phyloP scores from a whole-genome alignment of 768 basidiomycete species.

The Pulveroboletus sp. region DNA sequence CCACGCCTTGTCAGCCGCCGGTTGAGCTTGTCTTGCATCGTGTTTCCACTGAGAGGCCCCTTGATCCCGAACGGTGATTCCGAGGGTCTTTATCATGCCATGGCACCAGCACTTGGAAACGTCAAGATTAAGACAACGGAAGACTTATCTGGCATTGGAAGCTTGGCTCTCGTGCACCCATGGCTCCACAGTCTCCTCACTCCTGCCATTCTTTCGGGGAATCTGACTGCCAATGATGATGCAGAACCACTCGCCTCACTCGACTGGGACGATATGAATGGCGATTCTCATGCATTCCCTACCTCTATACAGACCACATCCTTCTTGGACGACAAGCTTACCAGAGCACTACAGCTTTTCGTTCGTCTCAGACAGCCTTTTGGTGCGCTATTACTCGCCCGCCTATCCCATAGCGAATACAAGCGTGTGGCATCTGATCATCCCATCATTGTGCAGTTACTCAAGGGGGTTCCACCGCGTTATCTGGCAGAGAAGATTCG shows the following conservation, averaged over 20 bases:
- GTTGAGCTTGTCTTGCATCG: neutral
- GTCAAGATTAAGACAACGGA: neutral
- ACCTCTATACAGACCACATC: neutral
- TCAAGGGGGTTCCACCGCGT: neutral
- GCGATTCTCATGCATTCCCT: neutral
- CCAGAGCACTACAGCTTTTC: too few species aligned
- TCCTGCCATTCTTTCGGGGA: neutral
- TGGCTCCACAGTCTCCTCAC: neutral
- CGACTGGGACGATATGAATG: neutral
- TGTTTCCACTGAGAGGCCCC: neutral
- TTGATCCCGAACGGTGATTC: neutral
- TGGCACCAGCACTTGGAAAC: neutral
- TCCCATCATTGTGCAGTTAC: too few species aligned
- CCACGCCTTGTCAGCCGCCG: neutral
- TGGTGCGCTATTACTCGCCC: too few species aligned
- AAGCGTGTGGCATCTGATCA: too few species aligned
- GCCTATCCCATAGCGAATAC: too few species aligned
- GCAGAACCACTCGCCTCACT: neutral
- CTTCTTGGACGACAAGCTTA: too few species aligned
- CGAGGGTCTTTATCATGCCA: neutral
- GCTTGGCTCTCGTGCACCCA: neutral
- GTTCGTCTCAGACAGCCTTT: too few species aligned
- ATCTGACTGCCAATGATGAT: neutral
- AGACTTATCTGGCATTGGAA: neutral
- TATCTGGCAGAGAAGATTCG: neutral